A percentile compares a stretch with the other conserved stretches of the same genome.
These are phyloP conservation scores for Euphrasia confusa DNA, from an alignment of 257 asterid genomes.

Conservation along the genomic window DNA sequence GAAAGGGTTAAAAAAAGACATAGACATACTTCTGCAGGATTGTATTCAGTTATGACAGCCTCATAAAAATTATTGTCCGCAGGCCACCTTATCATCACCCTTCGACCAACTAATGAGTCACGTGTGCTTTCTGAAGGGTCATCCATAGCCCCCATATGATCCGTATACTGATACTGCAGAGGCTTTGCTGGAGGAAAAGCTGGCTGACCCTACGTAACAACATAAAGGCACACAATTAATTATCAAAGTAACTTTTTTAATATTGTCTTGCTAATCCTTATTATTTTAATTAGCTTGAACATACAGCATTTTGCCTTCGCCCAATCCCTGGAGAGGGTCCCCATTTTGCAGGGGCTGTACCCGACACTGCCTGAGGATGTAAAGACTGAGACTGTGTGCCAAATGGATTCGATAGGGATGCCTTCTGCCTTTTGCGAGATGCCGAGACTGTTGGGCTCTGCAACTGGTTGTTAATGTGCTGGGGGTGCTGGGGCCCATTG, in stretches of 20 bases:
- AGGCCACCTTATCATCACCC: slow-evolving; percentile 96
- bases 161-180: slow-evolving; percentile 52
- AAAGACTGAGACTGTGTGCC: slow-evolving; percentile 43
- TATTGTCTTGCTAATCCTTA: slow-evolving; percentile 10
- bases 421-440: slow-evolving; percentile 76
- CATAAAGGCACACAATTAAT: slow-evolving; percentile 21
- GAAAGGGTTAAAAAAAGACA: background rate
- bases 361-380: slow-evolving; percentile 23
- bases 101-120: slow-evolving; percentile 73
- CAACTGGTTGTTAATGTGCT: slow-evolving; percentile 55
- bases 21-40: slow-evolving; percentile 64
- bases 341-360: slow-evolving; percentile 36
- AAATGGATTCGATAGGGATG: slow-evolving; percentile 48
- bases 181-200: slow-evolving; percentile 40
- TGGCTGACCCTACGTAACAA: slow-evolving; percentile 47
- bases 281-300: slow-evolving; percentile 25
- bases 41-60: slow-evolving; percentile 75
- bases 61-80: slow-evolving; percentile 85
- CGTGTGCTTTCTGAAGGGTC: slow-evolving; percentile 53
- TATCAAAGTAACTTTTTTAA: slow-evolving; percentile 2
- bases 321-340: slow-evolving; percentile 57
- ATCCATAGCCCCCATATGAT: slow-evolving; percentile 43
- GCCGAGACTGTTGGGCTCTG: slow-evolving; percentile 68
- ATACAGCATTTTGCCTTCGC: slow-evolving; percentile 54
- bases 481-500: slow-evolving; percentile 48